phyloP scores from a whole-genome alignment of 2,329 filamentous ascomycete genomes.

The Fusarium sp. region DNA sequence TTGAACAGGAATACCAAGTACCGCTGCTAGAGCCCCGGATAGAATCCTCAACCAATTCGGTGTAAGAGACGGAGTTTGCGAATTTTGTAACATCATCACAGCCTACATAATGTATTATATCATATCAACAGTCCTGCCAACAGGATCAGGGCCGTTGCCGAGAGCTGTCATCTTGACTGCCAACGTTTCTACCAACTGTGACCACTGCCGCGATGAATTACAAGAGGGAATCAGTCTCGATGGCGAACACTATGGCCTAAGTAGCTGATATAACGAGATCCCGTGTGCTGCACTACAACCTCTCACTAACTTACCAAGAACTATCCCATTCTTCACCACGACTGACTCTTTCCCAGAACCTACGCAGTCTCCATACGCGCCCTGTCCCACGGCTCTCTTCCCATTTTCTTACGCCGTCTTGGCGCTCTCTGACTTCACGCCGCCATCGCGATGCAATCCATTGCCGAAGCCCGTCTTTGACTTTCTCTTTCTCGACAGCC shows the following conservation, averaged over 20 bases:
- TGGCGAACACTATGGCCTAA: neutral
- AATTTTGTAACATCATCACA: slow-evolving; percentile 42
- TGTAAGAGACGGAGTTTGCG: slow-evolving; percentile 15
- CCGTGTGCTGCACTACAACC: neutral
- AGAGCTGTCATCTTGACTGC: neutral
- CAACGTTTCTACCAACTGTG: slow-evolving; percentile 6
- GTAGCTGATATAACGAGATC: neutral
- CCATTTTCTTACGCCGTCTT: slow-evolving; percentile 59
- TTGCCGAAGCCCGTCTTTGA: slow-evolving; percentile 73
- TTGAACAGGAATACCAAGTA: neutral
- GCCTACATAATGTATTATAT: slow-evolving; percentile 47
- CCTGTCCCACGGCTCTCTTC: slow-evolving; percentile 66
- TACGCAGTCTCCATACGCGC: slow-evolving; percentile 70
- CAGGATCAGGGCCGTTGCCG: slow-evolving; percentile 6
- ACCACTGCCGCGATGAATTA: slow-evolving; percentile 5
- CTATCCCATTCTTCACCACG: slow-evolving; percentile 51
- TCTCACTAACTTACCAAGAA: slow-evolving; percentile 37
- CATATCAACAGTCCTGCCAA: slow-evolving; percentile 38
- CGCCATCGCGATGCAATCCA: slow-evolving; percentile 73
- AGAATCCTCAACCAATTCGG: neutral
- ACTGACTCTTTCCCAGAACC: slow-evolving; percentile 74
- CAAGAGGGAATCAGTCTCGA: neutral
- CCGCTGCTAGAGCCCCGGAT: neutral
- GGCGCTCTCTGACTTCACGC: slow-evolving; percentile 62
- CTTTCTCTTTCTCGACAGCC: slow-evolving; percentile 72